Conservation (phyloP, 257 asterid genomes). For the Leptodermis oblonga region DNA sequence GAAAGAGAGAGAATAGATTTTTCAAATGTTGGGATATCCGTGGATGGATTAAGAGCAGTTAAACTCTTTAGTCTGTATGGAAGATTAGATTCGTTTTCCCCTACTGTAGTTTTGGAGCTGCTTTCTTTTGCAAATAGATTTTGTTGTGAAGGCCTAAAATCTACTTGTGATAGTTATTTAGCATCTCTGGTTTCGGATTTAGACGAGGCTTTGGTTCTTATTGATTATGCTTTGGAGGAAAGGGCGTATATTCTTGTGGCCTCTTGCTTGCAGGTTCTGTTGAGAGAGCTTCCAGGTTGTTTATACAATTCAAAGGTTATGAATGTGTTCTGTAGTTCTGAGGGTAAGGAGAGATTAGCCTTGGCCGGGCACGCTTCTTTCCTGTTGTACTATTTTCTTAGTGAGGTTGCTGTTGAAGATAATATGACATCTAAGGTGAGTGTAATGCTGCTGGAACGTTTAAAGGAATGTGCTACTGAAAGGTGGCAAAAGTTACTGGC, state of each 20-base stretch:
- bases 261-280: slow-evolving; percentile 47
- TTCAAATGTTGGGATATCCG: slow-evolving; percentile 39
- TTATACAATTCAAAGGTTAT: slow-evolving; percentile 37
- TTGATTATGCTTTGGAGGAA: slow-evolving; percentile 51
- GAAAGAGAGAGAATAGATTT: slow-evolving; percentile 36
- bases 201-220: slow-evolving; percentile 41
- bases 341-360: slow-evolving; percentile 36
- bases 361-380: slow-evolving; percentile 42
- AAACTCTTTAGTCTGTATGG: slow-evolving; percentile 29
- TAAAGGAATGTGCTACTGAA: slow-evolving; percentile 43
- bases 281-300: slow-evolving; percentile 42
- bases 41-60: slow-evolving; percentile 40
- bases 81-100: slow-evolving; percentile 30
- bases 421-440: slow-evolving; percentile 39
- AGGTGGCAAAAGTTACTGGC: slow-evolving; percentile 44
- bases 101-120: slow-evolving; percentile 34
- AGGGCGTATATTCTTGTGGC: slow-evolving; percentile 39
- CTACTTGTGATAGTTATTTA: slow-evolving; percentile 39
- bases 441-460: slow-evolving; percentile 36
- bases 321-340: slow-evolving; percentile 38
- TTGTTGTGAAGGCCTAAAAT: slow-evolving; percentile 48
- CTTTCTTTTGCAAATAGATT: slow-evolving; percentile 48
- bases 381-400: slow-evolving; percentile 42
- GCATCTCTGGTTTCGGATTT: slow-evolving; percentile 38
- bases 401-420: slow-evolving; percentile 43